phyloP scores from a whole-genome alignment of 352 stramenopile species.

The Globisporangium recalcitrans region DNA sequence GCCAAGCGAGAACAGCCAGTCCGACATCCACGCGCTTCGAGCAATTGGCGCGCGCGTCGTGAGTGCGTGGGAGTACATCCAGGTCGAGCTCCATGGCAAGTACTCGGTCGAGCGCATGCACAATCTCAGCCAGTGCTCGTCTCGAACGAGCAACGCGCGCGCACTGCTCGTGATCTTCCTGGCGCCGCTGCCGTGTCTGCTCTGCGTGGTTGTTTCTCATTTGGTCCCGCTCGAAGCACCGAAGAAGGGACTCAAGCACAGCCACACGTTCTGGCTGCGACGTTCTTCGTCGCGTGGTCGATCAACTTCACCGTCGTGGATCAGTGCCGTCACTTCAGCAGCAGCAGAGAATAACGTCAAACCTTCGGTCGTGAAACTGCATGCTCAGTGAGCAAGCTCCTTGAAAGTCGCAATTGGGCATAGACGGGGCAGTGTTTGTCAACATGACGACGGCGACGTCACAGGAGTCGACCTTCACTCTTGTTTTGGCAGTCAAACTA shows the following conservation, averaged over 20 bases:
- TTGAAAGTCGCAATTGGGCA: background rate
- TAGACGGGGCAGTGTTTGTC: background rate
- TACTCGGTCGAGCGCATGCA: background rate
- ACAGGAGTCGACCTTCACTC: background rate
- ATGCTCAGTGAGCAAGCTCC: too few species aligned
- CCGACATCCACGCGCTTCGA: too few species aligned
- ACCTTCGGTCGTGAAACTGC: too few species aligned
- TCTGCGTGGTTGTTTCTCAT: background rate
- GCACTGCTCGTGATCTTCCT: background rate
- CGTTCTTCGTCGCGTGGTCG: constrained; percentile 1
- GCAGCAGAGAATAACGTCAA: too few species aligned
- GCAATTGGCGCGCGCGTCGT: background rate
- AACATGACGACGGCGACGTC: background rate
- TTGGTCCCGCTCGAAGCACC: constrained; percentile 8
- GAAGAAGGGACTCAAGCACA: background rate
- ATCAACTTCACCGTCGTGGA: background rate
- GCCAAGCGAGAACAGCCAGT: too few species aligned
- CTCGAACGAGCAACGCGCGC: background rate
- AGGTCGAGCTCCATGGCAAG: background rate
- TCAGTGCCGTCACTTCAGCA: background rate
- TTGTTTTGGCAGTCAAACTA: background rate
- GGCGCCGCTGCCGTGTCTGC: constrained; percentile 12
- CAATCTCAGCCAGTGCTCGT: background rate
- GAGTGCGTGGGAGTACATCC: background rate
- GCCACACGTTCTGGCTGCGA: constrained; percentile 4